Percentiles rank a stretch among this genome's conserved stretches.
phyloP scores from a whole-genome alignment of 78 protist species.

The Guillardia theta region DNA sequence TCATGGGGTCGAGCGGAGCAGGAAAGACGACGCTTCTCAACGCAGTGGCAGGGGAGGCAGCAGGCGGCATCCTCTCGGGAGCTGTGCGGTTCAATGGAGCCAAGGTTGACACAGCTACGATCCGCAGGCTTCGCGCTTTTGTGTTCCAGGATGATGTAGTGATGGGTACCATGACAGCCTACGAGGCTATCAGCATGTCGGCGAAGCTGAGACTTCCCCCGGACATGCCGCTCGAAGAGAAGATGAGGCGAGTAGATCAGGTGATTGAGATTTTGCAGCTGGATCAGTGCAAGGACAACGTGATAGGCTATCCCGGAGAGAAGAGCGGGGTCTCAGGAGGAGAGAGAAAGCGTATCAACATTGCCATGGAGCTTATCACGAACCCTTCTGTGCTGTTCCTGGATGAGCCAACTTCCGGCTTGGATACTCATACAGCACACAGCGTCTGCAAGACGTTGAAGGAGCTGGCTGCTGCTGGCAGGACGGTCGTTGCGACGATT shows the following conservation, averaged over 20 bases:
- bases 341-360: slow-evolving; percentile 44
- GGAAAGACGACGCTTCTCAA: slow-evolving; percentile 20
- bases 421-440: not conserved
- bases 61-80: not conserved
- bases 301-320: not conserved
- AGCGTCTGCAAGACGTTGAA: not conserved
- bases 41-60: not conserved
- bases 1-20: slow-evolving; percentile 18
- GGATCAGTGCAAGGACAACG: not conserved
- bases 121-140: not conserved
- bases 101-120: not conserved
- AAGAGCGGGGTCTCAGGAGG: slow-evolving; percentile 61
- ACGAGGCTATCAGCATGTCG: not conserved
- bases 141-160: slow-evolving; percentile 35
- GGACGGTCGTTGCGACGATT: slow-evolving; percentile 49
- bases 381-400: slow-evolving; percentile 71
- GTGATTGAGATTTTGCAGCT: not conserved
- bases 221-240: not conserved
- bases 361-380: slow-evolving; percentile 69
- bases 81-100: not conserved
- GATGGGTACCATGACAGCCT: slow-evolving; percentile 20
- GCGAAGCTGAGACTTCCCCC: slow-evolving; percentile 5
- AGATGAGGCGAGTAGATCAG: not conserved
- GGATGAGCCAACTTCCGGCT: slow-evolving; percentile 67
- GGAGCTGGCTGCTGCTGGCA: slow-evolving; percentile 41